Evolutionary conservation across 2,329 filamentous ascomycete species (phyloP).

Genomic region (Chaetomiaceae sp.): DNA sequence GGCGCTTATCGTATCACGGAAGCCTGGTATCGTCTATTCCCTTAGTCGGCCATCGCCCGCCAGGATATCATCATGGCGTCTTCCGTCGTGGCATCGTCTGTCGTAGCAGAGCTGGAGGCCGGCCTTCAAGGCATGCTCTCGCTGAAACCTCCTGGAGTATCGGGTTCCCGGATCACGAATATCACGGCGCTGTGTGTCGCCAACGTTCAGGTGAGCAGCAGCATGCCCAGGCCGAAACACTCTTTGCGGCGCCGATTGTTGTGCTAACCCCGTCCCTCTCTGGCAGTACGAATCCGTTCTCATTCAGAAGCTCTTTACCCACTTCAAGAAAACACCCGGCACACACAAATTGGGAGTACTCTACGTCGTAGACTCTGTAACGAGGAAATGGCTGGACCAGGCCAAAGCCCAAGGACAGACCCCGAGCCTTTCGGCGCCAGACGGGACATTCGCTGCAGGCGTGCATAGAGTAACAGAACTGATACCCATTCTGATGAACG

Average conservation of each 20-base stretch:
- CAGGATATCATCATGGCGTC: conserved; percentile 52
- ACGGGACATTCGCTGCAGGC: conserved; percentile 91
- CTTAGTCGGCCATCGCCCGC: not conserved
- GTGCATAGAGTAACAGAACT: conserved; percentile 96
- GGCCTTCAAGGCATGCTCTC: conserved; percentile 87
- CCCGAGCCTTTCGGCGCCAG: conserved; percentile 70
- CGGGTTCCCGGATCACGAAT: conserved; percentile 82
- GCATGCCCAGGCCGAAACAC: conserved; percentile 22
- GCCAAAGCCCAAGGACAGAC: conserved; percentile 78
- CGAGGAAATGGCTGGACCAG: conserved; percentile 96
- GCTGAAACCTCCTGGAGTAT: conserved; percentile 90
- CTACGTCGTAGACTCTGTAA: conserved; percentile 99
- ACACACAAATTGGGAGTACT: conserved; percentile 98
- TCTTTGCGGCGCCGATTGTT: conserved; percentile 6
- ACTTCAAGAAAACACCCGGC: conserved; percentile 90
- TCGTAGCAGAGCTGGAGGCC: conserved; percentile 85
- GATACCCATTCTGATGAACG: conserved; percentile 90
- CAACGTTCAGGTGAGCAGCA: conserved; percentile 76
- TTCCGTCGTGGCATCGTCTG: conserved; percentile 77
- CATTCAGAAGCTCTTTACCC: conserved; percentile 93
- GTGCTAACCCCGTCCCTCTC: conserved; percentile 23
- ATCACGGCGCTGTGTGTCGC: conserved; percentile 83
- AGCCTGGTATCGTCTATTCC: conserved; percentile 5
- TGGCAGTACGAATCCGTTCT: conserved; percentile 78
- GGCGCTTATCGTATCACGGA: conserved; percentile 22